Evolutionary conservation across 2,329 filamentous ascomycete species (phyloP).

Genomic region (Ophiocordyceps robertsii): DNA sequence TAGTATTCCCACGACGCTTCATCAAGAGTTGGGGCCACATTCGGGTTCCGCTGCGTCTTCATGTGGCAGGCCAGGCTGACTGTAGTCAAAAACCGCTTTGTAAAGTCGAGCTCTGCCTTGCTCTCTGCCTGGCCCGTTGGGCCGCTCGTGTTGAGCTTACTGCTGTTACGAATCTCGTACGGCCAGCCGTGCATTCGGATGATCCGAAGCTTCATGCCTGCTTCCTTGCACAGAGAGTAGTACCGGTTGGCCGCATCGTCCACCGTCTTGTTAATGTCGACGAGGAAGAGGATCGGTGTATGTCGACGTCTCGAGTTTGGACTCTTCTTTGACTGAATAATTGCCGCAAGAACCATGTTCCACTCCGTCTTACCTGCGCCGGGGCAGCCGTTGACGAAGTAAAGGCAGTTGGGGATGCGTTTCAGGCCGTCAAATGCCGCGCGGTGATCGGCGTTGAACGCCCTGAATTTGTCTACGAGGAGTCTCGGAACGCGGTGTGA

Average conservation of each 20-base stretch:
- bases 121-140: background rate
- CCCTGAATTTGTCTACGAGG: conserved; percentile 14
- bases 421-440: conserved; percentile 19
- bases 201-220: conserved; percentile 19
- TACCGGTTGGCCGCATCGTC: conserved; percentile 31
- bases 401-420: conserved; percentile 26
- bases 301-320: conserved; percentile 8
- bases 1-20: conserved; percentile 28
- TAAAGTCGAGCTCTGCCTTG: conserved; percentile 15
- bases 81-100: conserved; percentile 19
- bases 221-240: conserved; percentile 19
- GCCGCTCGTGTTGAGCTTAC: conserved; percentile 11
- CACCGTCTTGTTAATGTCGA: conserved; percentile 33
- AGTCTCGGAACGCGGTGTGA: conserved; percentile 9
- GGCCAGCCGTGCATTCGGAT: conserved; percentile 28
- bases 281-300: conserved; percentile 27
- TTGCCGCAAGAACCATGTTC: conserved; percentile 26
- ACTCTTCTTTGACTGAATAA: conserved; percentile 19
- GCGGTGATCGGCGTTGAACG: conserved; percentile 24
- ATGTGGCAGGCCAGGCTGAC: conserved; percentile 9
- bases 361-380: conserved; percentile 34
- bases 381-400: conserved; percentile 31
- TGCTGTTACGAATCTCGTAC: conserved; percentile 19
- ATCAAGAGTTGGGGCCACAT: conserved; percentile 25
- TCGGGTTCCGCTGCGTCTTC: conserved; percentile 3